phyloP scores from a whole-genome alignment of 768 basidiomycete genomes.

The Pulveroboletus sp. region DNA sequence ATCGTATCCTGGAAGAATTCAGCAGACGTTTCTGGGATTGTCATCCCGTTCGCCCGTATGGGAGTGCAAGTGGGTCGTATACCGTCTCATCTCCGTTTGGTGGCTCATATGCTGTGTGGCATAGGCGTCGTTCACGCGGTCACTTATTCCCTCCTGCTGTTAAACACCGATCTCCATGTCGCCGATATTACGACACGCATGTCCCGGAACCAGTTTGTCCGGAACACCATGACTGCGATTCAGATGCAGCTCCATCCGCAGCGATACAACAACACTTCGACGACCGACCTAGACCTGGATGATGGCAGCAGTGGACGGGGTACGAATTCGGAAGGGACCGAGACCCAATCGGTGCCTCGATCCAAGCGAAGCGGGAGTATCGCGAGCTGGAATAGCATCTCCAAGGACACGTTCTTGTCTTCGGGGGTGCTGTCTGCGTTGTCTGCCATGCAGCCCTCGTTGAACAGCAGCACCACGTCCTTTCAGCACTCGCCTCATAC shows the following conservation, averaged over 20 bases:
- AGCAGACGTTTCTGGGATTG: conserved; percentile 89
- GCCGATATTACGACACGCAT: conserved; percentile 87
- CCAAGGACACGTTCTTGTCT: conserved; percentile 53
- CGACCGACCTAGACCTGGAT: conserved; percentile 63
- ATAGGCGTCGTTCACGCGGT: conserved; percentile 93
- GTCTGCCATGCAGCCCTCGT: conserved; percentile 36
- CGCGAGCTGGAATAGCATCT: conserved; percentile 80
- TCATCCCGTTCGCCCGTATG: conserved; percentile 79
- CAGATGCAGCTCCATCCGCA: conserved; percentile 70
- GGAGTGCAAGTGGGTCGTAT: conserved; percentile 69
- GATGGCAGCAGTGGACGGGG: conserved; percentile 61
- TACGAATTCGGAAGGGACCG: conserved; percentile 56
- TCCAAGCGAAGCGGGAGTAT: conserved; percentile 81
- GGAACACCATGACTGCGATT: conserved; percentile 86
- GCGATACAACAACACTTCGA: conserved; percentile 51
- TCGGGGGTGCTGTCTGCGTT: conserved; percentile 34
- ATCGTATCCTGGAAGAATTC: conserved; percentile 92
- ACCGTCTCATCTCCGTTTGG: neutral
- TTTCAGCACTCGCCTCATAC: conserved; percentile 51
- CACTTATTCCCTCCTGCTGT: conserved; percentile 85
- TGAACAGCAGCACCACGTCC: conserved; percentile 64
- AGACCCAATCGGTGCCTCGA: conserved; percentile 42
- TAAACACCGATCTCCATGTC: conserved; percentile 97
- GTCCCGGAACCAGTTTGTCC: conserved; percentile 89
- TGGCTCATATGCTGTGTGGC: conserved; percentile 2